Base-by-base conservation (phyloP, 1,284 basidiomycete species). In the Microbotryum saponariae region DNA sequence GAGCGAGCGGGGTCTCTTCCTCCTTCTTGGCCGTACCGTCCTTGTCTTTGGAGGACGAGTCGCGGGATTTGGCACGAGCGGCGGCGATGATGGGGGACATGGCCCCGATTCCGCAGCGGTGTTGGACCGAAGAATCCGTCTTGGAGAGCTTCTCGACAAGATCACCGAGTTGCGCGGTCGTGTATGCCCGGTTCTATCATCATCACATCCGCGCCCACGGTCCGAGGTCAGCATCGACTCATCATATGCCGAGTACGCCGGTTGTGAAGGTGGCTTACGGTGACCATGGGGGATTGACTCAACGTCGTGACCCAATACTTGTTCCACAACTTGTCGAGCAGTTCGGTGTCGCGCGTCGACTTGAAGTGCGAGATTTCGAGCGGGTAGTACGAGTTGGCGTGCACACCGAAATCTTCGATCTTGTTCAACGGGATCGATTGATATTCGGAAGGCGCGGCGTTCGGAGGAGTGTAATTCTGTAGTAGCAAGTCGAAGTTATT, bases 231-330 rank as follows among this genome's bases (percentile, higher is more conserved):
- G 20, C 23, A 16, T 42, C 14, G 12, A 27, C 33, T 14, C 29
- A 47, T 2, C 12, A 23, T 25, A 29, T 18, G 51, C 37, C 33
- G 53, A 42, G 37, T 29, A 31, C 5, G 8, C 23, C 5, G 9
- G 21, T 8, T 12, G 33, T 10, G 4, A 10, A 53, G 20, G 31
- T 9, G 8, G 78, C 88, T 57, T 60, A 93, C 92, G 49, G 90
- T 90, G 50, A 97, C 87, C 42, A 97, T 77, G 3, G 91, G 86
- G 72, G 88, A 91, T 73, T 92, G 89, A 72, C 88, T 89, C 37
- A 98, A 81, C 0, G 94, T 97, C 71, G 90, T 92, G 21, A 94
- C 90, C 94, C 94, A 99, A 73, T 98, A 98, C 78, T 97, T 97
- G 79, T 98, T 97, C 94, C 94, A 98, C 25, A 98, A 77, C 73